phyloP scores from a whole-genome alignment of 1,139 yeast species.

The Geotrichum restrictum region DNA sequence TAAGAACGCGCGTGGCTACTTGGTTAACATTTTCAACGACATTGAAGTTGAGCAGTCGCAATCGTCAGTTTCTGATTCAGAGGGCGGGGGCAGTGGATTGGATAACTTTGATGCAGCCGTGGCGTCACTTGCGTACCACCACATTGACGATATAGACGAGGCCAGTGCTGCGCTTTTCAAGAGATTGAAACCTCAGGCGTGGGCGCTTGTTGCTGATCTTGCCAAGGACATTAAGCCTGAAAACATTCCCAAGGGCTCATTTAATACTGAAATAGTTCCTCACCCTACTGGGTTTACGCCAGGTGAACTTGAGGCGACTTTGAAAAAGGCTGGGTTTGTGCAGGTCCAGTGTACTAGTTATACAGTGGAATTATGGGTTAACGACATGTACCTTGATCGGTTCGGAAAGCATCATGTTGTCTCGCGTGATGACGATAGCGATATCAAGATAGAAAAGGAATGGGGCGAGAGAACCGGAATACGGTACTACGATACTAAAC shows the following conservation, averaged over 20 bases:
- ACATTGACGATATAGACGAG: slow-evolving; percentile 30
- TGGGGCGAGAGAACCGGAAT: slow-evolving; percentile 15
- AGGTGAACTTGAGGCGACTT: slow-evolving; percentile 20
- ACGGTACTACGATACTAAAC: slow-evolving; percentile 14
- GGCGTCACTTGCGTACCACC: slow-evolving; percentile 34
- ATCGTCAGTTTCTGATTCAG: slow-evolving; percentile 23
- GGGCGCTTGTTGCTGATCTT: slow-evolving; percentile 31
- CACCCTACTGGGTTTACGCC: slow-evolving; percentile 26
- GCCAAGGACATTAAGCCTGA: slow-evolving; percentile 6
- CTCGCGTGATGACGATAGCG: slow-evolving; percentile 7
- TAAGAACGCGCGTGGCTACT: slow-evolving; percentile 25
- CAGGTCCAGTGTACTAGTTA: slow-evolving; percentile 24
- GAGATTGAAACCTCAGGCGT: slow-evolving; percentile 24
- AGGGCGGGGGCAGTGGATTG: slow-evolving; percentile 26
- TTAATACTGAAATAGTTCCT: slow-evolving; percentile 22
- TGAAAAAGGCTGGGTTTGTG: slow-evolving; percentile 27
- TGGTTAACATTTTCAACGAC: slow-evolving; percentile 25
- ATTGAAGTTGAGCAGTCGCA: slow-evolving; percentile 7
- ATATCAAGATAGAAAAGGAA: background rate
- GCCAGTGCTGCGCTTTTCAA: slow-evolving; percentile 25
- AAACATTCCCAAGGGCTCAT: background rate
- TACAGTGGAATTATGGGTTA: slow-evolving; percentile 28
- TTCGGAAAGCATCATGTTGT: slow-evolving; percentile 18
- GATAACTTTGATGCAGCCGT: slow-evolving; percentile 31
- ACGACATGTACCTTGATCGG: slow-evolving; percentile 22